Evolutionary conservation across 1,284 basidiomycete genomes (phyloP).

Genomic region (Puccinia brachypodii): DNA sequence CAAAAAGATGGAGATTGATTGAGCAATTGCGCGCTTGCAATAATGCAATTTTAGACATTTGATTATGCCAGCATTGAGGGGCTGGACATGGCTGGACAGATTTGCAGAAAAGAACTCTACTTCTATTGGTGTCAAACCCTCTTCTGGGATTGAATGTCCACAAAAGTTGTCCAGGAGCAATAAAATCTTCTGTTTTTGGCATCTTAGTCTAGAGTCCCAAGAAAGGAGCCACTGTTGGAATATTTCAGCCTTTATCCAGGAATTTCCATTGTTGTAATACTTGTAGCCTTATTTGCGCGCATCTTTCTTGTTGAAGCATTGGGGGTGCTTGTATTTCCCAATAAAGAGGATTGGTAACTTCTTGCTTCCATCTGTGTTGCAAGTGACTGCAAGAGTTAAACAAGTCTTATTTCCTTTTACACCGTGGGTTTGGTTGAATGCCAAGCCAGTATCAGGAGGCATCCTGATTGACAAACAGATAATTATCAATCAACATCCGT

Average conservation of each 20-base stretch:
- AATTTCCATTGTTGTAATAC: constrained; percentile 11
- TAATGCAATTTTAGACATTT: not conserved
- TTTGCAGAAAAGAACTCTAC: constrained; percentile 7
- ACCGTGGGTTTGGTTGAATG: not conserved
- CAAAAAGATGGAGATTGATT: not conserved
- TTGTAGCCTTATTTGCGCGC: not conserved
- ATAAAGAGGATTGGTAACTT: constrained; percentile 15
- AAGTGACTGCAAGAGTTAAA: constrained; percentile 3
- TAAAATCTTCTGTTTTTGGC: not conserved
- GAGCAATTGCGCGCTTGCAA: not conserved
- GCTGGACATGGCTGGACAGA: constrained; percentile 4
- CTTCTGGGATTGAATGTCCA: not conserved
- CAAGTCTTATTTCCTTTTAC: constrained; percentile 6
- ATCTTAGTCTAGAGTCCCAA: not conserved
- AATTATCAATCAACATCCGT: not conserved
- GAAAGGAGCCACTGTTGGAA: constrained; percentile 26
- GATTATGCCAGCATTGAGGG: constrained; percentile 19
- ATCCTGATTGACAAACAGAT: not conserved
- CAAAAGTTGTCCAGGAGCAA: constrained; percentile 23
- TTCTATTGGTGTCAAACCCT: not conserved
- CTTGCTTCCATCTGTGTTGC: constrained; percentile 10
- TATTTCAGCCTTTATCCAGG: not conserved
- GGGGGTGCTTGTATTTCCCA: not conserved
- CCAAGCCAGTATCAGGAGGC: constrained; percentile 37
- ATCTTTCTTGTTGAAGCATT: not conserved